Evolutionary conservation across 805 yeast genomes (phyloP).

Genomic region (Alloascoidea hylecoeti): DNA sequence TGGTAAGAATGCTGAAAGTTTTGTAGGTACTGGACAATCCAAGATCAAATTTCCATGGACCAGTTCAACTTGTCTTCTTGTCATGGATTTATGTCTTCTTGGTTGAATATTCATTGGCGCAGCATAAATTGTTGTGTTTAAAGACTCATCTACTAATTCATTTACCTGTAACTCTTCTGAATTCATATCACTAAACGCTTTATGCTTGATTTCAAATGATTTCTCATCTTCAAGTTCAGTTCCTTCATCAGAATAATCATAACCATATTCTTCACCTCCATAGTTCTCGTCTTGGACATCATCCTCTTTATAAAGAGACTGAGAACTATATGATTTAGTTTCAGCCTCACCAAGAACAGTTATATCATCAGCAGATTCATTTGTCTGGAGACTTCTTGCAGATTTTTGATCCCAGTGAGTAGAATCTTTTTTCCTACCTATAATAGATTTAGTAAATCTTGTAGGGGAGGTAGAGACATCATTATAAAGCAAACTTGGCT

Average conservation of each 20-base stretch:
- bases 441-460: too few relatives aligned
- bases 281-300: too few relatives aligned
- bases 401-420: too few relatives aligned
- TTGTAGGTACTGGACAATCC: conserved; percentile 91
- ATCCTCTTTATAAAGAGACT: not conserved
- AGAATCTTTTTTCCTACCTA: too few relatives aligned
- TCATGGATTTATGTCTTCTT: conserved; percentile 50
- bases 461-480: not conserved
- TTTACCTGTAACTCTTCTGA: too few relatives aligned
- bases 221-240: conserved; percentile 9
- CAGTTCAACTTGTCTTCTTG: conserved; percentile 61
- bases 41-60: conserved; percentile 75
- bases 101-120: conserved; percentile 33
- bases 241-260: conserved; percentile 13
- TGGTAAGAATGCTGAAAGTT: conserved; percentile 71
- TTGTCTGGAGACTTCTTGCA: not conserved
- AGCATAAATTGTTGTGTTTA: too few relatives aligned
- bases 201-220: conserved; percentile 9
- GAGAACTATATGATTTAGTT: not conserved
- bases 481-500: too few relatives aligned
- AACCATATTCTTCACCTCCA: conserved; percentile 11
- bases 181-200: too few relatives aligned
- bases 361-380: not conserved
- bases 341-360: not conserved
- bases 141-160: too few relatives aligned